Percentiles rank a stretch among this genome's conserved stretches.
These are phyloP conservation scores for Oxyria digyna DNA, from an alignment of 148 eudicot species.

Conservation along the genomic window DNA sequence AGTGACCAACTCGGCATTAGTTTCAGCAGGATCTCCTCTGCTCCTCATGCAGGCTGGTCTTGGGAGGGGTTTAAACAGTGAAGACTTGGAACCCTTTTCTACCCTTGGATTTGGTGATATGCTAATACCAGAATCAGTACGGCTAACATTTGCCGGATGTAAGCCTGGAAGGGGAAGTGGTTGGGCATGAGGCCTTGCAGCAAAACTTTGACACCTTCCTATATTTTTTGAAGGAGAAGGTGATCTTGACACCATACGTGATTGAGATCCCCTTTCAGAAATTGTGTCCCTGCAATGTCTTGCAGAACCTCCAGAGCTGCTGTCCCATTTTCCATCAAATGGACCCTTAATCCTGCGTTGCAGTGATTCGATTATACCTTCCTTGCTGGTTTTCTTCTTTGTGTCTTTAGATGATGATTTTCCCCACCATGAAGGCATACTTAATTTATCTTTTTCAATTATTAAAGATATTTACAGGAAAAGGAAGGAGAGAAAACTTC, in stretches of 20 bases:
- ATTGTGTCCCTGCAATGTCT: conserved; percentile 52
- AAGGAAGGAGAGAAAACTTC: neutral
- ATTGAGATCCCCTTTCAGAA: conserved; percentile 56
- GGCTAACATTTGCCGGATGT: conserved; percentile 40
- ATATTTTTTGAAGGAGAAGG: conserved; percentile 79
- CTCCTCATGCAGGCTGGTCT: conserved; percentile 62
- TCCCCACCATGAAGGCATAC: conserved; percentile 89
- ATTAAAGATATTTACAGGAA: neutral
- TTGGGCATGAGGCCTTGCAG: conserved; percentile 36
- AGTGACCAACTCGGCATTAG: conserved; percentile 46
- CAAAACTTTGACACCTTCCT: conserved; percentile 84
- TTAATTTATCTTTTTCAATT: conserved; percentile 9
- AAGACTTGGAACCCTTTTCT: conserved; percentile 48
- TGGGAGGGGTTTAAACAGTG: conserved; percentile 55
- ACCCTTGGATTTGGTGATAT: conserved; percentile 39
- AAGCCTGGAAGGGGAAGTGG: conserved; percentile 64
- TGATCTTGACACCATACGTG: conserved; percentile 62
- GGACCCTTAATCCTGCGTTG: conserved; percentile 45
- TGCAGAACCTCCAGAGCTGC: conserved; percentile 51
- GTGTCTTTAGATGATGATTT: conserved; percentile 78
- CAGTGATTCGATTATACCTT: conserved; percentile 50
- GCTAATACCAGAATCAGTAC: conserved; percentile 67
- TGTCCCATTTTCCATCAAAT: conserved; percentile 38
- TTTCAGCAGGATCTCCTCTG: conserved; percentile 51
- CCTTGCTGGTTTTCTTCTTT: conserved; percentile 64